Conservation (phyloP, 164 flowering plant species). For the Annona squamosa region DNA sequence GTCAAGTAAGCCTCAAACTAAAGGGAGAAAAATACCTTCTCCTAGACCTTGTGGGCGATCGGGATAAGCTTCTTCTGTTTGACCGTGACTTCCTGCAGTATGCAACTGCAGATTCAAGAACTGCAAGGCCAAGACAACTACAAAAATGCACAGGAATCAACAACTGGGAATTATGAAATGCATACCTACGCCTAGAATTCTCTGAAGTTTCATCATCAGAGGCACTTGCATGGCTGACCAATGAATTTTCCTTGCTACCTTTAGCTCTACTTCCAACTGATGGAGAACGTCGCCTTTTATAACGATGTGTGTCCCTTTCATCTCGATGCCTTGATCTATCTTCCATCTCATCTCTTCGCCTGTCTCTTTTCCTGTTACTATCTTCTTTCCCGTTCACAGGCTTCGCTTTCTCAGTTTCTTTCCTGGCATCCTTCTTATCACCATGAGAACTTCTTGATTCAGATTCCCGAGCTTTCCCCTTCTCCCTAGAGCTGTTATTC, state of each 20-base stretch:
- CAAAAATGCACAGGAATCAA: background rate
- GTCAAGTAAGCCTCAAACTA: background rate
- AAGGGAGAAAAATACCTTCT: conserved; percentile 43
- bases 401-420: conserved; percentile 35
- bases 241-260: conserved; percentile 41
- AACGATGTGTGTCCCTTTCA: conserved; percentile 40
- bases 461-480: conserved; percentile 35
- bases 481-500: conserved; percentile 43
- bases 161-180: background rate
- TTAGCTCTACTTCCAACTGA: conserved; percentile 49
- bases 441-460: conserved; percentile 29
- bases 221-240: conserved; percentile 30
- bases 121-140: background rate
- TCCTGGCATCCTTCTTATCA: conserved; percentile 40
- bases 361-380: conserved; percentile 39
- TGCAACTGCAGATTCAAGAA: conserved; percentile 13
- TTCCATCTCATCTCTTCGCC: conserved; percentile 41
- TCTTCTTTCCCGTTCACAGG: conserved; percentile 40
- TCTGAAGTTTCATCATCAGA: conserved; percentile 60
- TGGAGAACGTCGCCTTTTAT: conserved; percentile 61
- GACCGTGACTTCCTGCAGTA: conserved; percentile 48
- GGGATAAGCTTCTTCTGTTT: conserved; percentile 45
- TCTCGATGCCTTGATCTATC: conserved; percentile 47
- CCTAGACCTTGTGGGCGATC: conserved; percentile 59
- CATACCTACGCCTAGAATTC: conserved; percentile 57